These are phyloP conservation scores for Neurospora sp. DNA, from an alignment of 495 filamentous ascomycete species.

Conservation along the genomic window DNA sequence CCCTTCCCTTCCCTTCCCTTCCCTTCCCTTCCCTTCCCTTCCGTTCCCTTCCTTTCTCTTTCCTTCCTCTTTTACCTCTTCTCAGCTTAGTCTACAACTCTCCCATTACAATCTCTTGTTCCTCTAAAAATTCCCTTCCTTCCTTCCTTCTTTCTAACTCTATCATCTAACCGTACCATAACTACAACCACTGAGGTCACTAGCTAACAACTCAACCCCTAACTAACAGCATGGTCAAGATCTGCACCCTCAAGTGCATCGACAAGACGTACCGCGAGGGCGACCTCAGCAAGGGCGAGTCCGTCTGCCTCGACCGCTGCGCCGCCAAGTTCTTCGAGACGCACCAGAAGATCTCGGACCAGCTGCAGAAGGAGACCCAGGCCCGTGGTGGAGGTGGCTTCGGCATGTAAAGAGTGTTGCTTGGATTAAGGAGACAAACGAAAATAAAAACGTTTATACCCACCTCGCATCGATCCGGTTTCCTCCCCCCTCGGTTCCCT, in stretches of 20 bases:
- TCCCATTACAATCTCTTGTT: background rate
- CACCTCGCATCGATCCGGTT: background rate
- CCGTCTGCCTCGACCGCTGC: conserved; percentile 94
- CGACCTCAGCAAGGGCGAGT: conserved; percentile 97
- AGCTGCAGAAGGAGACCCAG: conserved; percentile 41
- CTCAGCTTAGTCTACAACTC: background rate
- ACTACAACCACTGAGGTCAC: background rate
- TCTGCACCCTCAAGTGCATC: conserved; percentile 88
- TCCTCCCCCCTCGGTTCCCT: background rate
- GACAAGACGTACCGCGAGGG: conserved; percentile 83
- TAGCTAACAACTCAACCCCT: background rate
- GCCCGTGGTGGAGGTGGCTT: conserved; percentile 30
- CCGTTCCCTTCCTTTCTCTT: background rate
- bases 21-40: background rate
- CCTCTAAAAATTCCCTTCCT: background rate
- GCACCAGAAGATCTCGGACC: conserved; percentile 75
- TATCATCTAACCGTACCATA: background rate
- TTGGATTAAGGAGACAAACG: background rate
- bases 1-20: background rate
- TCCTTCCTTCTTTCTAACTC: background rate
- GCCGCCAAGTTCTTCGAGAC: conserved; percentile 97
- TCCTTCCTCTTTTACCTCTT: background rate
- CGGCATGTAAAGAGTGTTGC: conserved; percentile 3
- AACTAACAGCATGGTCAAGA: conserved; percentile 61
- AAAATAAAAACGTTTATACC: background rate